Base-by-base conservation (phyloP, 1,139 yeast genomes). In the Yueomyces sp. region DNA sequence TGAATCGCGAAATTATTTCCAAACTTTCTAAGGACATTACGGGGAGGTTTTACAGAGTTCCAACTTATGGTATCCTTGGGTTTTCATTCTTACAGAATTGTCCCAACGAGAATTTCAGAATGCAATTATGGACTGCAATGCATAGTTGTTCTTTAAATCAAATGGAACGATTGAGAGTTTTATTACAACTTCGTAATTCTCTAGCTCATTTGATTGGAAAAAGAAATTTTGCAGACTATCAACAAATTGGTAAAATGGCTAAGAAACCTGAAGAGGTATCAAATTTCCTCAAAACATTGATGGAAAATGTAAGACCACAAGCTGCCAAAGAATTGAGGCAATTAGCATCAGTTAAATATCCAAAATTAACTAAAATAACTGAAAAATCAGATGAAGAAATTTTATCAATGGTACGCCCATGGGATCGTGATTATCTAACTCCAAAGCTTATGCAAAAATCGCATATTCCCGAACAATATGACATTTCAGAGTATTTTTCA, bases 211-310 rank as follows among this genome's bases (percentile, higher is more conserved):
- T 85, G 66, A 69, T 91, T 67, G 94, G 94, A 0, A 76, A 76
- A 56, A 55, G 66, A 26, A 79, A 85, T 38, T 91, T 70, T 63
- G 78, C 93, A 0, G 81, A 81, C 42, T 89, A 91, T 57, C 94
- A 85, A 56, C 67, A 91, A 37, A 80, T 77, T 47, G 95, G 86
- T 50, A 91, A 93, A 59, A 85, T 91, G 96, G 95, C 95, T 11
- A 79, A 79, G 48, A 71, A 65, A 7, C 95, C 96, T 0, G 76
- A 74, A 31, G 79, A 85, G 54, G 98, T 89, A 1, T 62, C 69
- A 49, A 68, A 79, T 5, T 87, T 91, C 50, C 66, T 91, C 44
- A 61, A 67, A 5, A 77, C 78, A 39, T 61, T 89, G 41, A 78
- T 82, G 29, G 58, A 62, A 9, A 68, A 68, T 42, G 68, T 75